Evolutionary conservation across 2,329 filamentous ascomycete species (phyloP).

Genomic region (Apiospora saccharicola): DNA sequence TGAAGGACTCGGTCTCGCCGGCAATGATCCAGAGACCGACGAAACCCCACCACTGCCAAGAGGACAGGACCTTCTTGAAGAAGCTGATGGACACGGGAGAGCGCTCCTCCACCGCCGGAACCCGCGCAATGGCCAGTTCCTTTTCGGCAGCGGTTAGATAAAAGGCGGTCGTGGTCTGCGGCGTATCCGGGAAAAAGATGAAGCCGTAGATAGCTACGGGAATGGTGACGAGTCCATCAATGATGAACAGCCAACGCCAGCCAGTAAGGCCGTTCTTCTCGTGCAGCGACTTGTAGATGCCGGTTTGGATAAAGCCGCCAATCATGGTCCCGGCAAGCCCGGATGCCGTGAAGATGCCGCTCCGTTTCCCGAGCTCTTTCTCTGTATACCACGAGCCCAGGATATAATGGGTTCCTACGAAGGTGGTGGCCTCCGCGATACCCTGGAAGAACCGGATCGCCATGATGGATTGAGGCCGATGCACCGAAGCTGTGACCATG

Average conservation of each 20-base stretch:
- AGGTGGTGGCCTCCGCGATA: conserved; percentile 63
- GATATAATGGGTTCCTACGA: conserved; percentile 66
- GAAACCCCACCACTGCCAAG: conserved; percentile 73
- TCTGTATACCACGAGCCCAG: conserved; percentile 64
- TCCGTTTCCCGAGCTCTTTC: conserved; percentile 67
- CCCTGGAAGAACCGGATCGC: conserved; percentile 65
- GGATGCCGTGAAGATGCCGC: conserved; percentile 66
- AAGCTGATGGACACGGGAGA: conserved; percentile 59
- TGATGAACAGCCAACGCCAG: conserved; percentile 62
- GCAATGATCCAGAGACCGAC: conserved; percentile 73
- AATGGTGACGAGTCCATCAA: conserved; percentile 63
- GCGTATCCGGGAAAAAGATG: conserved; percentile 61
- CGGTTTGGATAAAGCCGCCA: conserved; percentile 67
- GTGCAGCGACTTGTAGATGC: conserved; percentile 53
- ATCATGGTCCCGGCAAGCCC: conserved; percentile 69
- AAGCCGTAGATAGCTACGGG: conserved; percentile 64
- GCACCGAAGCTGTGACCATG: conserved; percentile 63
- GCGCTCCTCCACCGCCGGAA: conserved; percentile 47
- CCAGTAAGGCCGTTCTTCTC: conserved; percentile 57
- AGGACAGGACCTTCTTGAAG: conserved; percentile 61
- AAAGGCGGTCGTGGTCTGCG: conserved; percentile 55
- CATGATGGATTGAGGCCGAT: conserved; percentile 63
- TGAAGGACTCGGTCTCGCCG: conserved; percentile 75
- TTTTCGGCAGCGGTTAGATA: conserved; percentile 52
- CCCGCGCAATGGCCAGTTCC: conserved; percentile 48